phyloP scores from a whole-genome alignment of 805 yeast genomes.

The Candida lessepsii region DNA sequence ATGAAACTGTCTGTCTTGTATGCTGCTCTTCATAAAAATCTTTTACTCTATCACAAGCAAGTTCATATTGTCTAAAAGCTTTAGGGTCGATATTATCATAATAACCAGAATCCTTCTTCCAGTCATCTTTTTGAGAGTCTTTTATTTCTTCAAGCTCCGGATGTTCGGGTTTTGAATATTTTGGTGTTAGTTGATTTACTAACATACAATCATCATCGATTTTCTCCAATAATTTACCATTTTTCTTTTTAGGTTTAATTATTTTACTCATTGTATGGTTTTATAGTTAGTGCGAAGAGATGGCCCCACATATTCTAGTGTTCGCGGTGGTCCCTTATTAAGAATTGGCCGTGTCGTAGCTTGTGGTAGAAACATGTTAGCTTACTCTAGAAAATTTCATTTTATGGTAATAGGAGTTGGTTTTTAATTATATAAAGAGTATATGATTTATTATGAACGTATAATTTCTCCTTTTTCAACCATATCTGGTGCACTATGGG shows the following conservation, averaged over 20 bases:
- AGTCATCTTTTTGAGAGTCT: slow-evolving; percentile 12
- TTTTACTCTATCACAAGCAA: slow-evolving; percentile 67
- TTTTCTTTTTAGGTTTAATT: slow-evolving; percentile 1
- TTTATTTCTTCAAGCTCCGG: not conserved
- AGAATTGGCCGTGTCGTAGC: too few species aligned
- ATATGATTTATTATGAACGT: too few species aligned
- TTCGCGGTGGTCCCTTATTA: too few species aligned
- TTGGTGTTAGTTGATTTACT: slow-evolving; percentile 23
- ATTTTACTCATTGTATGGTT: slow-evolving; percentile 4
- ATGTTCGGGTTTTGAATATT: slow-evolving; percentile 7
- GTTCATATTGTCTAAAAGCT: slow-evolving; percentile 61
- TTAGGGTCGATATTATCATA: slow-evolving; percentile 36
- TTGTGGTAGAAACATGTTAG: too few species aligned
- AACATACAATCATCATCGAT: slow-evolving; percentile 27
- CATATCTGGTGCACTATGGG: too few species aligned
- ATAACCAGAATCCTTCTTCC: slow-evolving; percentile 30
- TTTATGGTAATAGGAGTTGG: too few species aligned
- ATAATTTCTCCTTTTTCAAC: too few species aligned
- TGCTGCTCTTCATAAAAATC: slow-evolving; percentile 68
- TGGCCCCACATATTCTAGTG: too few species aligned
- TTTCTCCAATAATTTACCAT: slow-evolving; percentile 21
- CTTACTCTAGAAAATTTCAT: too few species aligned
- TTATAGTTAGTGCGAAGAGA: too few species aligned
- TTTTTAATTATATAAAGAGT: too few species aligned
- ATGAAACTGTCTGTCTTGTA: slow-evolving; percentile 67